Conservation (phyloP, 352 stramenopile species). For the Phytopythium mirpurense region DNA sequence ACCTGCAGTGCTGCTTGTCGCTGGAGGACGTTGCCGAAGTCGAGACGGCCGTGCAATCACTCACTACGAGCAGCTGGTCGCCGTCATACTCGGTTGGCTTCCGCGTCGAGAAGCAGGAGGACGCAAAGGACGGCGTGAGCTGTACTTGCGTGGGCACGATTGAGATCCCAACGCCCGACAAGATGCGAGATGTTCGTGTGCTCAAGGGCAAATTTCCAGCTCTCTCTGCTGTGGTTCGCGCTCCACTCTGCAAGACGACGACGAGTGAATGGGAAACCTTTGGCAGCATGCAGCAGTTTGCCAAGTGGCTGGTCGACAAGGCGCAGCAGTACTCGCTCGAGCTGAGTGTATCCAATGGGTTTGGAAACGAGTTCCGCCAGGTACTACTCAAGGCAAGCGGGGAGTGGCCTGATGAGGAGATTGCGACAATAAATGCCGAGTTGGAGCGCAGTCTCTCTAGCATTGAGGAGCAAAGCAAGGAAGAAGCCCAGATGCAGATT, state of each 20-base stretch:
- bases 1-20: slow-evolving; percentile 26
- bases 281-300: neutral
- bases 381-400: slow-evolving; percentile 13
- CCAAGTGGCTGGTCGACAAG: slow-evolving; percentile 1
- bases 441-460: slow-evolving; percentile 16
- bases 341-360: no score
- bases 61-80: slow-evolving; percentile 4
- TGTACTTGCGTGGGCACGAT: neutral
- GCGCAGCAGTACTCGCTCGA: neutral
- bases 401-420: slow-evolving; percentile 12
- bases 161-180: slow-evolving; percentile 4
- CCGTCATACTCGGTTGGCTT: slow-evolving; percentile 22
- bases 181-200: neutral
- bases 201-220: slow-evolving; percentile 13
- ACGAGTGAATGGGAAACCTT: neutral
- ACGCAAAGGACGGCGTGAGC: slow-evolving; percentile 29
- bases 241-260: neutral
- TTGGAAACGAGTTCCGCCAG: no score
- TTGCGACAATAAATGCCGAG: slow-evolving; percentile 13
- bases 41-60: slow-evolving; percentile 6
- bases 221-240: neutral
- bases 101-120: slow-evolving; percentile 34
- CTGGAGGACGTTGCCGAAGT: slow-evolving; percentile 15
- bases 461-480: slow-evolving; percentile 13
- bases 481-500: slow-evolving; percentile 15